These are phyloP conservation scores for Haplographium delicatum DNA, from an alignment of 495 filamentous ascomycete genomes.

Conservation along the genomic window DNA sequence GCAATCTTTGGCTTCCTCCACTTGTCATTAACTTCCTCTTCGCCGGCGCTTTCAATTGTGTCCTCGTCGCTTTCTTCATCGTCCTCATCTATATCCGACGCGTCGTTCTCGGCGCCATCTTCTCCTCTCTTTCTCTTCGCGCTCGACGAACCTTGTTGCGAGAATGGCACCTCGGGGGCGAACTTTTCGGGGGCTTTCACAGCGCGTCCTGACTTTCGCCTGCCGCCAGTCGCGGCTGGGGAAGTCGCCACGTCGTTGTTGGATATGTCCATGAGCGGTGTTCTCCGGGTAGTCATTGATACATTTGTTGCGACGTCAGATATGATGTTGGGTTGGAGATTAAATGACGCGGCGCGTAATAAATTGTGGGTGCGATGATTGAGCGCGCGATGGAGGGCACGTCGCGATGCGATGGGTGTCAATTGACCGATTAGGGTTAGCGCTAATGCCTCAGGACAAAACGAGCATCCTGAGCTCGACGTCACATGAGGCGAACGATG, in stretches of 20 bases:
- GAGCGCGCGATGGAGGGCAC: slow-evolving; percentile 3
- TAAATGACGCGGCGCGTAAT: slow-evolving; percentile 14
- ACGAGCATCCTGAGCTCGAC: neutral
- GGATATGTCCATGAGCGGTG: slow-evolving; percentile 54
- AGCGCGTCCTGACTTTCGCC: slow-evolving; percentile 79
- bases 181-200: slow-evolving; percentile 68
- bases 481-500: too few species aligned
- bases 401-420: slow-evolving; percentile 10
- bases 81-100: slow-evolving; percentile 32
- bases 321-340: slow-evolving; percentile 2
- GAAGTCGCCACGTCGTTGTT: slow-evolving; percentile 53
- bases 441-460: neutral
- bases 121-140: slow-evolving; percentile 52
- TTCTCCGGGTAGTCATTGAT: slow-evolving; percentile 29
- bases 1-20: slow-evolving; percentile 34
- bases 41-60: slow-evolving; percentile 31
- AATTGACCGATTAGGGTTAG: neutral
- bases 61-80: slow-evolving; percentile 35
- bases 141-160: slow-evolving; percentile 24
- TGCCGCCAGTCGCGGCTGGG: slow-evolving; percentile 40
- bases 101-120: slow-evolving; percentile 30
- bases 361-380: slow-evolving; percentile 7
- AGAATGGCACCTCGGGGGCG: slow-evolving; percentile 39
- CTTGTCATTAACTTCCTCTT: slow-evolving; percentile 42
- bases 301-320: slow-evolving; percentile 20